Evolutionary conservation across 345 rosid genomes (phyloP).

Genomic region (Microthlaspi erraticum): DNA sequence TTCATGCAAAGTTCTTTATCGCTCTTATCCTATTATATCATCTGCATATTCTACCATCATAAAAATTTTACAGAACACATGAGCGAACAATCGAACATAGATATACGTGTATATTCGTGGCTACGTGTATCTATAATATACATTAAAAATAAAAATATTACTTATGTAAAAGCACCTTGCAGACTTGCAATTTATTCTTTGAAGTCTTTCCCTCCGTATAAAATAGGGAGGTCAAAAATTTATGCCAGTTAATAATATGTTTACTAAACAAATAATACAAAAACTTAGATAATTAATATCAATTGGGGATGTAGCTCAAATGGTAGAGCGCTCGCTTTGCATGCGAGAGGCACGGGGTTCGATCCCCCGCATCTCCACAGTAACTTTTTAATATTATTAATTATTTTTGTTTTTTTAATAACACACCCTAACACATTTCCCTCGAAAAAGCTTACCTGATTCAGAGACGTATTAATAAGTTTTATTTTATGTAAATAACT

Average conservation of each 20-base stretch:
- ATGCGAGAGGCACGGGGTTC: conserved; percentile 95
- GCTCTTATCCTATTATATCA: conserved; percentile 39
- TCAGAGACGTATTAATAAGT: background rate
- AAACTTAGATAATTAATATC: background rate
- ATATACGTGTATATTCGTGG: conserved; percentile 43
- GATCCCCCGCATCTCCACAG: conserved; percentile 93
- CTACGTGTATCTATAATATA: conserved; percentile 9
- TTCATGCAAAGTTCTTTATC: conserved; percentile 38
- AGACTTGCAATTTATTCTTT: too few relatives aligned
- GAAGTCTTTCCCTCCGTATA: background rate
- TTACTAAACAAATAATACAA: background rate
- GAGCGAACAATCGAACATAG: conserved; percentile 36
- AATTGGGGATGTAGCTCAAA: conserved; percentile 55
- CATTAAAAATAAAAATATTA: background rate
- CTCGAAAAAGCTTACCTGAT: background rate
- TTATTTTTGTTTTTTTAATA: background rate
- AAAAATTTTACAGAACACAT: conserved; percentile 31
- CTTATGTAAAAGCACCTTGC: background rate
- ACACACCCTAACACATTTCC: background rate
- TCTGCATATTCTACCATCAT: conserved; percentile 44
- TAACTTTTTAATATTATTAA: too few relatives aligned
- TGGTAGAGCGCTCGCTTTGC: conserved; percentile 98
- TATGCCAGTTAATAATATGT: too few relatives aligned
- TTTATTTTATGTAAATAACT: background rate
- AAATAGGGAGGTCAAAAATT: background rate